Evolutionary conservation across 768 basidiomycete species (phyloP).

Genomic region (Pleurotus platypus): DNA sequence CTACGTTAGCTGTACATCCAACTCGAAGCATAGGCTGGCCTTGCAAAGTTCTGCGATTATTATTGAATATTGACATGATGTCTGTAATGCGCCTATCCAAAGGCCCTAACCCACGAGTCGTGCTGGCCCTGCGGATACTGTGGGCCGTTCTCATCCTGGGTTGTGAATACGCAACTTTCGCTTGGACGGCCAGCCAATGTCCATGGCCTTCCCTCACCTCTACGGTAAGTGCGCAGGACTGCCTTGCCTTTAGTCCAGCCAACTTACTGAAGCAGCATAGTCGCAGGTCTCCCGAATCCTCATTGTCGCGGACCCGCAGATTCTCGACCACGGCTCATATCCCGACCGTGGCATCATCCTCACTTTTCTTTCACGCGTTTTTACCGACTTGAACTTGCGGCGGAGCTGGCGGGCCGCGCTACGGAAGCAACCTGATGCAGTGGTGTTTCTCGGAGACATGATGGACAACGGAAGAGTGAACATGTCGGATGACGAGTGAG

Average conservation of each 20-base stretch:
- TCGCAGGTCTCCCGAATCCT: constrained; percentile 49
- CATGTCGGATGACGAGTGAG: constrained; percentile 70
- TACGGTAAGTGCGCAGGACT: constrained; percentile 1
- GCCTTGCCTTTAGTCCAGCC: not conserved
- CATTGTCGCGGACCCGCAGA: constrained; percentile 87
- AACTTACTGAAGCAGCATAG: constrained; percentile 9
- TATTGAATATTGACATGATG: not conserved
- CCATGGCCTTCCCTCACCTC: constrained; percentile 50
- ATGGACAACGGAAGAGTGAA: constrained; percentile 76
- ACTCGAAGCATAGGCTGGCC: not conserved
- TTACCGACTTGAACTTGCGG: constrained; percentile 80
- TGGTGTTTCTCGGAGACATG: constrained; percentile 90
- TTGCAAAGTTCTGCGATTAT: not conserved
- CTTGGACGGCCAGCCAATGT: constrained; percentile 42
- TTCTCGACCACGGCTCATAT: constrained; percentile 75
- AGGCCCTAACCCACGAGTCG: constrained; percentile 19
- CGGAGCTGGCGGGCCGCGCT: constrained; percentile 79
- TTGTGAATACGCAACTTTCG: constrained; percentile 66
- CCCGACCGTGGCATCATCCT: constrained; percentile 52
- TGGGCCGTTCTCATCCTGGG: constrained; percentile 69
- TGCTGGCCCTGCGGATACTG: constrained; percentile 44
- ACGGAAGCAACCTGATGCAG: constrained; percentile 57
- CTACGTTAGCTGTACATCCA: too few relatives aligned
- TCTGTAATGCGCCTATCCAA: too few relatives aligned
- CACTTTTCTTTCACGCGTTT: constrained; percentile 54